Percentiles rank a stretch among this genome's conserved stretches.
phyloP scores from a whole-genome alignment of 306 rosid species.

The Carpinus viminea region DNA sequence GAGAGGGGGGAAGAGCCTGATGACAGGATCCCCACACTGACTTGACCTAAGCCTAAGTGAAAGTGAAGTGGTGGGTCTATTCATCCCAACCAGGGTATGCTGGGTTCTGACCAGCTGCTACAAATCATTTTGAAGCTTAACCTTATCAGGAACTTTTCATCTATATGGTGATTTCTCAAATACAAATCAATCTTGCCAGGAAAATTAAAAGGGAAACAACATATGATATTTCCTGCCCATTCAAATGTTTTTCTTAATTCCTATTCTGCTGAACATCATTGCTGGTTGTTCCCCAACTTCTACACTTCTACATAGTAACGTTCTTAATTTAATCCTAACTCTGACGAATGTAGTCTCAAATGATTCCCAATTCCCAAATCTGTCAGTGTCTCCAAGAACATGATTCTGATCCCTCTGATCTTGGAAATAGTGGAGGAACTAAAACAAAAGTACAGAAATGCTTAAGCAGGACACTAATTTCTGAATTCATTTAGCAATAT shows the following conservation, averaged over 20 bases:
- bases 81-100: not conserved
- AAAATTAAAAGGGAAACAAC: not conserved
- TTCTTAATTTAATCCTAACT: not conserved
- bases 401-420: not conserved
- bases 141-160: not conserved
- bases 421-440: not conserved
- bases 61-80: not conserved
- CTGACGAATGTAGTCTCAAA: not conserved
- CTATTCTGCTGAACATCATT: not conserved
- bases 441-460: not conserved
- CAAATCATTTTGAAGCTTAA: not conserved
- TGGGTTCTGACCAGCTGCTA: not conserved
- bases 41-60: not conserved
- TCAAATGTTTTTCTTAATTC: not conserved
- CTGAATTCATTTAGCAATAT: not conserved
- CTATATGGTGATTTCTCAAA: not conserved
- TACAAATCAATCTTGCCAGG: too few relatives aligned
- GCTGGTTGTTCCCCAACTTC: not conserved
- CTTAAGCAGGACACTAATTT: not conserved
- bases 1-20: not conserved
- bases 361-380: not conserved
- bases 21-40: not conserved
- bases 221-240: not conserved
- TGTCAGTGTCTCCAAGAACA: not conserved
- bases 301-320: not conserved